These are phyloP conservation scores for Sordaria brevicollis DNA, from an alignment of 495 filamentous ascomycete species.

Conservation along the genomic window DNA sequence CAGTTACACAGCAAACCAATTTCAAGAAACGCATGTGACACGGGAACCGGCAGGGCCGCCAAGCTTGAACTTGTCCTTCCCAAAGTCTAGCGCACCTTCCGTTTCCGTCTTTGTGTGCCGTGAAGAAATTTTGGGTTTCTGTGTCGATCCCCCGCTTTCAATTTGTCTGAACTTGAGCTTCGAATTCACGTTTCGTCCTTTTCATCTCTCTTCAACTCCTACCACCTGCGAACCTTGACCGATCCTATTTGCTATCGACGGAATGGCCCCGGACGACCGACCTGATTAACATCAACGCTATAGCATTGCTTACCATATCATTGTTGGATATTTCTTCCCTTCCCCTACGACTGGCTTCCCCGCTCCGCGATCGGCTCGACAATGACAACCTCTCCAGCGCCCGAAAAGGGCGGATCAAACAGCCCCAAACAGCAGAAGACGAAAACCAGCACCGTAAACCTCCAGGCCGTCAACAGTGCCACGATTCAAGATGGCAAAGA, in stretches of 20 bases:
- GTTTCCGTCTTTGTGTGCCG: background rate
- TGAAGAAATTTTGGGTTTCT: background rate
- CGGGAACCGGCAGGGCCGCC: background rate
- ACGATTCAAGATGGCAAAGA: constrained; percentile 20
- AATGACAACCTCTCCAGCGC: background rate
- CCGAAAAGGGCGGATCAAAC: background rate
- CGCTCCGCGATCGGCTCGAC: background rate
- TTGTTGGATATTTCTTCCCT: background rate
- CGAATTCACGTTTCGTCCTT: background rate
- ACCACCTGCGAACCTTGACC: background rate
- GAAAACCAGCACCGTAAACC: background rate
- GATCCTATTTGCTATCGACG: background rate
- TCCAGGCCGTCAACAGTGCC: background rate
- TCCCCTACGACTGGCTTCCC: background rate
- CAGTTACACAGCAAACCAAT: no score
- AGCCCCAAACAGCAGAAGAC: background rate
- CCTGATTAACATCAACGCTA: background rate
- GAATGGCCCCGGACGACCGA: background rate
- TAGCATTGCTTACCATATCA: background rate
- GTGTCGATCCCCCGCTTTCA: background rate
- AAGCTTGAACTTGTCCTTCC: background rate
- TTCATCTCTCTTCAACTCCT: background rate
- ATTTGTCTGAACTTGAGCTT: background rate
- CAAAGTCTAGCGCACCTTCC: background rate
- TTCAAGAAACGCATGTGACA: background rate